Evolutionary conservation across 2,329 filamentous ascomycete species (phyloP), one percentile per base, ranked within the genome.

Genomic region (Botrytis deweyae): DNA sequence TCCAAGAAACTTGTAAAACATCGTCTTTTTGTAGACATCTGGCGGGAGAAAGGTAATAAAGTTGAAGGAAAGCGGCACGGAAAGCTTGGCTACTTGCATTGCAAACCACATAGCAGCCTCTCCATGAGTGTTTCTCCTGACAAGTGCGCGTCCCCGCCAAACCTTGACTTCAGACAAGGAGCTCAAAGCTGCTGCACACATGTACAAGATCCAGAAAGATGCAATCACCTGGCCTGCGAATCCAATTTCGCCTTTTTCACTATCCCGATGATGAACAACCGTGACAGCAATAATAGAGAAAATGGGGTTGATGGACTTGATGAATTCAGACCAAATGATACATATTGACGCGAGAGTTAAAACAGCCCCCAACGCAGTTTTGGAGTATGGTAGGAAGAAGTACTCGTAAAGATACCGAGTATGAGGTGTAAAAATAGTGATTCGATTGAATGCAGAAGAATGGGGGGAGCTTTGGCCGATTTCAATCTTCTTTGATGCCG

Each of bases 101-200:
- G 94, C 92, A 81, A 98, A 99, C 94, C 97, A 99, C 78, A 95
- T 97, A 0, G 96, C 96, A 68, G 92, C 94, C 81, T 98, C 96
- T 75, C 93, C 91, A 74, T 97, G 95, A 0, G 96, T 99, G 80
- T 97, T 96, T 73, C 96, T 91, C 74, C 89, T 90, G 65, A 98
- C 95, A 9, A 99, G 86, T 0, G 96, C 95, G 49, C 96, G 90
- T 67, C 97, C 96, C 73, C 96, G 93, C 96, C 96, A 99, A n/a
- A 98, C 94, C 80, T 96, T 97, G 78, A 97, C 93, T 81, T 97
- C 94, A 22, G 92, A 94, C 80, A 99, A 91, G 12, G 94, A 95
- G 73, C 90, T 92, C 69, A 98, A 88, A 8, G 96, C 94, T 65
- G 94, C 94, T 22, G 92, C 87, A 82, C 93, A 97, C 96, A 99